Evolutionary conservation across 2,329 filamentous ascomycete species (phyloP).

Genomic region (Metarhizium brunneum): DNA sequence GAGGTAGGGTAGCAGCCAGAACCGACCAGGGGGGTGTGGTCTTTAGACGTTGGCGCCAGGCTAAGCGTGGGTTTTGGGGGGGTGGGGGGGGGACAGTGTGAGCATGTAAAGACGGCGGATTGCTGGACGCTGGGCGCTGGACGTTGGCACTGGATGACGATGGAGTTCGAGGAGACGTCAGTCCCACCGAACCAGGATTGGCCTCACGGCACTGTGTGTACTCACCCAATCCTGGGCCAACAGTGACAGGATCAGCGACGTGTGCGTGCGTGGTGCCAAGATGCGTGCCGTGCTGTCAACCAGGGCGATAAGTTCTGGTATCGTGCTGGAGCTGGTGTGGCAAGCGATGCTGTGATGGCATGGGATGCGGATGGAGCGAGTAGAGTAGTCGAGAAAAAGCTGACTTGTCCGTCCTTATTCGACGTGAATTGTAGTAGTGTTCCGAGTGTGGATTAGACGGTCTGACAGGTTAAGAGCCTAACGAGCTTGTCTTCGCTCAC

Average conservation of each 20-base stretch:
- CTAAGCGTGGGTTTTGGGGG: conserved; percentile 20
- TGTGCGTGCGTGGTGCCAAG: neutral
- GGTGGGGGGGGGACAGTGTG: neutral
- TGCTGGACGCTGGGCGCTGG: too few species aligned
- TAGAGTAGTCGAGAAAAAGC: too few species aligned
- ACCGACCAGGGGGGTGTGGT: conserved; percentile 13
- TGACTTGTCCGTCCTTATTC: too few species aligned
- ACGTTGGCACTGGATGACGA: too few species aligned
- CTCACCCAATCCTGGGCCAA: neutral
- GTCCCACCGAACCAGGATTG: neutral
- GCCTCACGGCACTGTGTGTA: neutral
- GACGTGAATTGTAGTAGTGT: too few species aligned
- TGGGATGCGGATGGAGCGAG: neutral
- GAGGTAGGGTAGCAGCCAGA: conserved; percentile 30
- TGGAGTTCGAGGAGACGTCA: neutral
- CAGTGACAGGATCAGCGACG: neutral
- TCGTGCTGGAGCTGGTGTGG: neutral
- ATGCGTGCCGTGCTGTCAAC: neutral
- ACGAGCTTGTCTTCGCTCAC: too few species aligned
- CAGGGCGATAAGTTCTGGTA: neutral
- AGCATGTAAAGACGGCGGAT: too few species aligned
- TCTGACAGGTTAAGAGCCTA: too few species aligned
- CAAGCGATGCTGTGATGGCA: neutral
- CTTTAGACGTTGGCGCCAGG: conserved; percentile 13
- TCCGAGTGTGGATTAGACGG: too few species aligned